These are phyloP conservation scores for Croton laevigatus DNA, from an alignment of 441 rosid species.

Conservation along the genomic window DNA sequence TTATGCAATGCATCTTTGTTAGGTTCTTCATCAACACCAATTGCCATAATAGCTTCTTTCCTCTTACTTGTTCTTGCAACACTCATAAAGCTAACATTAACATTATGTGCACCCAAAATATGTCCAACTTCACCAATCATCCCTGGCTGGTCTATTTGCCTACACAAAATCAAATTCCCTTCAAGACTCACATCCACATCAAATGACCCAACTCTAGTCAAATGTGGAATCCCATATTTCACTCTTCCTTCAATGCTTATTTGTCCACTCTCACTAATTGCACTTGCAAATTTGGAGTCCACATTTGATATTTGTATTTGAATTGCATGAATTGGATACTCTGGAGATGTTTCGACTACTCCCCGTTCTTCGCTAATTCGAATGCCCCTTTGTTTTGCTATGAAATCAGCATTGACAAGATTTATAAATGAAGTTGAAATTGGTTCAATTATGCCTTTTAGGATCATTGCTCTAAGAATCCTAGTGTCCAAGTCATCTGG, in stretches of 20 bases:
- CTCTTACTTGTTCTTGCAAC: slow-evolving; percentile 72
- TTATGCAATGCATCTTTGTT: slow-evolving; percentile 47
- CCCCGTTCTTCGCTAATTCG: slow-evolving; percentile 76
- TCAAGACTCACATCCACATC: slow-evolving; percentile 86
- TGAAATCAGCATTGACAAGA: slow-evolving; percentile 88
- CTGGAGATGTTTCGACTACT: slow-evolving; percentile 56
- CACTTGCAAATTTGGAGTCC: slow-evolving; percentile 80
- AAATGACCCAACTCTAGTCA: slow-evolving; percentile 70
- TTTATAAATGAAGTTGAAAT: slow-evolving; percentile 64
- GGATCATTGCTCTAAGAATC: slow-evolving; percentile 86
- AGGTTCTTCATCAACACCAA: slow-evolving; percentile 94
- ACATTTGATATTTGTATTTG: slow-evolving; percentile 64
- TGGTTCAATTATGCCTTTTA: slow-evolving; percentile 87
- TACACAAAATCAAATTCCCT: slow-evolving; percentile 76
- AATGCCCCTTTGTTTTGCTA: slow-evolving; percentile 85
- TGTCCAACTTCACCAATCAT: slow-evolving; percentile 85
- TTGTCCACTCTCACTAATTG: slow-evolving; percentile 58
- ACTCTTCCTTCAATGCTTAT: slow-evolving; percentile 65
- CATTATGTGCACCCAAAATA: slow-evolving; percentile 69
- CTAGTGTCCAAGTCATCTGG: slow-evolving; percentile 89
- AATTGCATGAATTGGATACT: slow-evolving; percentile 61
- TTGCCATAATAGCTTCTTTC: slow-evolving; percentile 89
- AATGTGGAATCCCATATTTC: slow-evolving; percentile 71
- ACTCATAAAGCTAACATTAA: slow-evolving; percentile 89
- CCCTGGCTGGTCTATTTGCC: slow-evolving; percentile 93